These are phyloP conservation scores for Cyanidioschyzon merolae DNA, from an alignment of 23 red algal species.

Conservation along the genomic window DNA sequence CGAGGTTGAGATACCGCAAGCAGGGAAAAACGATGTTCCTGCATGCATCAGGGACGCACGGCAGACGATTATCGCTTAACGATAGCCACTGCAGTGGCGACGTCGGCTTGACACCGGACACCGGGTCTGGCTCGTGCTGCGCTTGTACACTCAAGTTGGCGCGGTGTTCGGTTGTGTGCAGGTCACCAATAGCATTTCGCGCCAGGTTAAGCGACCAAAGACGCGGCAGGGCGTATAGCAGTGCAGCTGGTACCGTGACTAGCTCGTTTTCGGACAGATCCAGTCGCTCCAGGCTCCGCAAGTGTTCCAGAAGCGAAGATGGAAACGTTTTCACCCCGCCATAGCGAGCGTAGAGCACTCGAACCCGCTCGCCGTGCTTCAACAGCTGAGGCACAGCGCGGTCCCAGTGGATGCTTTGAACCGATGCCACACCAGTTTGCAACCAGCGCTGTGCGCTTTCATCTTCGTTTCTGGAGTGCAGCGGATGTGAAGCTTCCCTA, in stretches of 20 bases:
- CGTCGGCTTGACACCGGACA: neutral
- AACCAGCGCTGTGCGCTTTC: neutral
- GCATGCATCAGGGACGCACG: neutral
- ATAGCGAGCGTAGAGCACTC: neutral
- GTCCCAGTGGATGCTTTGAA: neutral
- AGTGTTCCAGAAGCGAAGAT: neutral
- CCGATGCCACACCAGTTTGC: neutral
- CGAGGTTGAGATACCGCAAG: constrained; percentile 1
- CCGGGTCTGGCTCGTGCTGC: neutral
- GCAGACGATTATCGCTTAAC: neutral
- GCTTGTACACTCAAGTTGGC: neutral
- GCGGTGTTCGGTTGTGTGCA: neutral
- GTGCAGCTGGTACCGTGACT: neutral
- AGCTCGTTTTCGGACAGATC: neutral
- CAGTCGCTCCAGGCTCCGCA: neutral
- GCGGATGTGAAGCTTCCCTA: neutral
- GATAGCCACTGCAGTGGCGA: constrained; percentile 2
- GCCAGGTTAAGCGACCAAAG: neutral
- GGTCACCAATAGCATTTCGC: neutral
- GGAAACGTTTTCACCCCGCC: neutral
- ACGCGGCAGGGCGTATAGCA: neutral
- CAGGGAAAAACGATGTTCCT: neutral
- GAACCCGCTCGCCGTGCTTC: neutral
- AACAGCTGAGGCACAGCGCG: neutral
- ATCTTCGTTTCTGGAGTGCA: neutral